These are phyloP conservation scores for Apiospora koreana DNA, from an alignment of 2,329 filamentous ascomycete genomes.

Conservation along the genomic window DNA sequence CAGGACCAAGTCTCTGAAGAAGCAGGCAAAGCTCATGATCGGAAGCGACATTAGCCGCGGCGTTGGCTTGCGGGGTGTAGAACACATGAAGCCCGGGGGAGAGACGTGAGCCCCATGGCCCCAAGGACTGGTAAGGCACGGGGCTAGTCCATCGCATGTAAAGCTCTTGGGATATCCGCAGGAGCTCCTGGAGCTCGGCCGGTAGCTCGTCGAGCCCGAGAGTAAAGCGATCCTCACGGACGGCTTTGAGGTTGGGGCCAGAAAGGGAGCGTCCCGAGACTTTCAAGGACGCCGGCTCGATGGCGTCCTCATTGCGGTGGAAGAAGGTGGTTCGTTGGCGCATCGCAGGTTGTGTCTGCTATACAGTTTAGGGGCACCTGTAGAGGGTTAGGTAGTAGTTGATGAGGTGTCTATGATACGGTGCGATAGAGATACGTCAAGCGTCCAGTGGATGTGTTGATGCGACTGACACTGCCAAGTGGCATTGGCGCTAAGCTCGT, in stretches of 20 bases:
- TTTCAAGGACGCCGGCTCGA: constrained; percentile 65
- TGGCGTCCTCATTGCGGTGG: constrained; percentile 61
- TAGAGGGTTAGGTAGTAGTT: not conserved
- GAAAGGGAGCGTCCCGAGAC: constrained; percentile 58
- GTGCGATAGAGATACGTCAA: too few species aligned
- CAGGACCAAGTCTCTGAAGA: constrained; percentile 34
- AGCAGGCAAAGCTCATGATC: constrained; percentile 31
- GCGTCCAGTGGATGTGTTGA: not conserved
- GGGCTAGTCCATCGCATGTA: constrained; percentile 78
- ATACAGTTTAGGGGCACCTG: not conserved
- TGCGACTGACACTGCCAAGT: not conserved
- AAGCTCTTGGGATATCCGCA: constrained; percentile 69
- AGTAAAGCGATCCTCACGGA: constrained; percentile 79
- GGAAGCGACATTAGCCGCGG: constrained; percentile 27
- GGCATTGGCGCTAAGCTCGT: not conserved
- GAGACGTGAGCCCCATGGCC: constrained; percentile 73
- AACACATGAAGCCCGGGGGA: constrained; percentile 82
- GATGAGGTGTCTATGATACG: too few species aligned
- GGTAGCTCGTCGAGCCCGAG: constrained; percentile 74
- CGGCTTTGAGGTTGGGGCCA: constrained; percentile 60
- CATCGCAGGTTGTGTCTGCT: constrained; percentile 47
- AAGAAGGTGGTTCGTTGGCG: constrained; percentile 80
- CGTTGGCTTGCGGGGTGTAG: constrained; percentile 60
- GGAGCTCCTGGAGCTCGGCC: constrained; percentile 59
- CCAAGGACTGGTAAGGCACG: constrained; percentile 55